Evolutionary conservation across 2,329 filamentous ascomycete species (phyloP), one percentile per base, ranked within the genome.

Genomic region (Ampelomyces quisqualis): DNA sequence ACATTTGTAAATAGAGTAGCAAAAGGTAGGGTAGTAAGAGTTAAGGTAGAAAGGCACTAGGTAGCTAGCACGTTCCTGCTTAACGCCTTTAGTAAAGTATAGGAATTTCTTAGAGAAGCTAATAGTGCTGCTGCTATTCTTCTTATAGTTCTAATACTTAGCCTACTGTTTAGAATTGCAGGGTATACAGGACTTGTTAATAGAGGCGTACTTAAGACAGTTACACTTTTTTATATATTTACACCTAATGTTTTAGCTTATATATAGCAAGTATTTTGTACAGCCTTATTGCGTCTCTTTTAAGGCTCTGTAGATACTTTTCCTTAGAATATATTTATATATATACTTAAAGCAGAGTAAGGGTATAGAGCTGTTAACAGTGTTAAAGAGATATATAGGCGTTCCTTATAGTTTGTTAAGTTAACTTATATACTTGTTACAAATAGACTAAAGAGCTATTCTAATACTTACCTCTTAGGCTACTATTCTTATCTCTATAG

Each of bases 1-100:
- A 61, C 88, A 94, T 58, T 94, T 88, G 66, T 90, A 91, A 41
- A 94, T 85, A 0, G 85, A 60, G 9, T 63, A 51, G 1, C 73
- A 59, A 1, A n/a, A n/a, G n/a, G n/a, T n/a, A n/a, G n/a, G n/a
- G n/a, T n/a, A n/a, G n/a, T n/a, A n/a, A n/a, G 60, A 58, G 13
- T 73, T 56, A 0, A 72, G 66, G 41, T 77, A 76, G 47, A 73
- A 74, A 0, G 55, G 47, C 0, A 71, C 67, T 0, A 73, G 58
- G 14, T 60, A 64, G 15, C 55, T 56, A 1, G 48, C 39, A 3
- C 46, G 58, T 28, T 57, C 50, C 15, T 45, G 32, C 34, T 61
- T 67, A 17, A 60, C 53, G 6, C 62, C 58, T 30, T 63, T 42
- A 22, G 64, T 45, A 30, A 60, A 77, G 60, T 91, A 91, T 0